These are phyloP conservation scores for Globisporangium nunn DNA, from an alignment of 352 stramenopile species.

Conservation along the genomic window DNA sequence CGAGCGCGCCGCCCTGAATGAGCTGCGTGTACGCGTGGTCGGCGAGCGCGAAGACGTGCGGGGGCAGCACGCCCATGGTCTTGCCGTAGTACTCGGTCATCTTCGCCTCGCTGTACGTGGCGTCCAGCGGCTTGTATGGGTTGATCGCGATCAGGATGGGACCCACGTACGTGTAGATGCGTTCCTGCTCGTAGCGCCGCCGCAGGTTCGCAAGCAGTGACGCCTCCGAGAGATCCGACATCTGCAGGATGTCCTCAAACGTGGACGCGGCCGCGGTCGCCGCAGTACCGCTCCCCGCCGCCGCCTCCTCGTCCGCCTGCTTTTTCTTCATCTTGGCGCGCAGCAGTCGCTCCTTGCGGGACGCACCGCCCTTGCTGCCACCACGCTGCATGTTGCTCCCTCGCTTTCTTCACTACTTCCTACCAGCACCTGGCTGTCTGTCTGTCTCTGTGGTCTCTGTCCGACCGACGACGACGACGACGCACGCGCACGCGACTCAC, in stretches of 20 bases:
- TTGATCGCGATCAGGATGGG: constrained; percentile 90
- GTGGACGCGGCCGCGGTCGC: constrained; percentile 17
- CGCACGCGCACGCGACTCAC: not conserved
- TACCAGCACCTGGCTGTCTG: not conserved
- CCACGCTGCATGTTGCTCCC: constrained; percentile 25
- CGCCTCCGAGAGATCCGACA: constrained; percentile 85
- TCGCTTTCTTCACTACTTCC: not conserved
- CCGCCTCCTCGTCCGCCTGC: constrained; percentile 58
- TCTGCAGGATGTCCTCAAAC: constrained; percentile 87
- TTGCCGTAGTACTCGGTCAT: constrained; percentile 89
- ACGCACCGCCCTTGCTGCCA: constrained; percentile 23
- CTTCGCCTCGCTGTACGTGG: constrained; percentile 56
- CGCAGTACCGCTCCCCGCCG: constrained; percentile 20
- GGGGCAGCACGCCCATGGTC: constrained; percentile 68
- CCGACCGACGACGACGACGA: not conserved
- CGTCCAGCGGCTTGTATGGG: constrained; percentile 80
- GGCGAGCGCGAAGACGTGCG: constrained; percentile 88
- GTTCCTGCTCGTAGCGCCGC: constrained; percentile 87
- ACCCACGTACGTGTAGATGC: constrained; percentile 93
- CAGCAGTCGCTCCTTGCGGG: constrained; percentile 79
- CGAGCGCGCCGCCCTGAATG: constrained; percentile 72
- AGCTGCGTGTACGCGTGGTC: constrained; percentile 88
- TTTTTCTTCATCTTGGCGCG: constrained; percentile 87
- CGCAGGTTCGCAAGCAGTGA: constrained; percentile 87
- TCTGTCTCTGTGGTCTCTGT: too few species aligned